Evolutionary conservation across 2,329 filamentous ascomycete species (phyloP), one percentile per base, ranked within the genome.

Genomic region (Cadophora luteo-olivacea): DNA sequence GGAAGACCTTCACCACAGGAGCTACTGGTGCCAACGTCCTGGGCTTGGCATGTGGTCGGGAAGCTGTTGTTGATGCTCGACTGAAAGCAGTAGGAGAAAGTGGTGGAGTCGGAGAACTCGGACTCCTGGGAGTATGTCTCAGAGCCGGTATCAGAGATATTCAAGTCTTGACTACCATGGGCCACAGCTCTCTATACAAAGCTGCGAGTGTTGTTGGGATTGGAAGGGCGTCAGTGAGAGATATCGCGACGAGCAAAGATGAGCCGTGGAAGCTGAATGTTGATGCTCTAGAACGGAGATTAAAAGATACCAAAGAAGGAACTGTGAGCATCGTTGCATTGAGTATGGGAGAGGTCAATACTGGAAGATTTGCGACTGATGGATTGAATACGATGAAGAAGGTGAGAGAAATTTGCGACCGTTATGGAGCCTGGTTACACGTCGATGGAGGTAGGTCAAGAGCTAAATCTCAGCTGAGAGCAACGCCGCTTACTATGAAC

Each of bases 301-400:
- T 97, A 19, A 75, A 81, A 64, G 76, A 77, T 73, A 69, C 69
- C 67, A 80, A 78, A 45, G 77, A 81, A 0, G 85, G 85, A 2
- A 84, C 86, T 14, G 91, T 86, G n/a, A 91, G 86, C 61, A 92
- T 97, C 69, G 87, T 97, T 48, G 89, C 86, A 4, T 81, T 97
- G n/a, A 94, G 93, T 52, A 92, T 91, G 6, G 92, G 92, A 0
- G 95, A 98, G 80, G 93, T 97, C 33, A 97, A 98, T 74, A 97
- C 94, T 0, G 94, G 94, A 0, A 84, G 89, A 5, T 97, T 94
- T 78, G 91, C 92, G 33, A 92, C 84, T 38, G 80, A 80, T 1
- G 86, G 82, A 0, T 72, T 79, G 2, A 75, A 69, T 1, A 68
- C 71, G 11, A 73, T 90, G 82, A 78, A 80, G 65, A 82, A 83